phyloP scores from a whole-genome alignment of 1,284 basidiomycete genomes.

The Pulveroboletus ridleyi region DNA sequence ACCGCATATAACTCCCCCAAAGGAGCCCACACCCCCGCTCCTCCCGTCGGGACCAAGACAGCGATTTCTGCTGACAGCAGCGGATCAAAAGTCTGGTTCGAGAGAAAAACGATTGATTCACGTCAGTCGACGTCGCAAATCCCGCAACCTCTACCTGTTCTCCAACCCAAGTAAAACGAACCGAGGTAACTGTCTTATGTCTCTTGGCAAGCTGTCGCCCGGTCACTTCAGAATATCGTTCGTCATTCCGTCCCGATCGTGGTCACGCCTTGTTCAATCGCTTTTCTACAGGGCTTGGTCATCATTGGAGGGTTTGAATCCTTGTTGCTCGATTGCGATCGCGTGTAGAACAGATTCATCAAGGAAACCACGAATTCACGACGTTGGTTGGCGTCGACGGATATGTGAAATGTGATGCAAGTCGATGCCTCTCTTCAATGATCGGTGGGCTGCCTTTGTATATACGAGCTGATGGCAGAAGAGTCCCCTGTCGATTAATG shows the following conservation, averaged over 20 bases:
- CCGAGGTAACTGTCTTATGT: constrained; percentile 4
- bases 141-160: constrained; percentile 86
- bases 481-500: constrained; percentile 98
- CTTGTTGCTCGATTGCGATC: constrained; percentile 94
- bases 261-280: neutral
- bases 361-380: constrained; percentile 94
- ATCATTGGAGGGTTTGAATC: constrained; percentile 99
- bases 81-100: constrained; percentile 93
- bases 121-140: constrained; percentile 94
- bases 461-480: constrained; percentile 97
- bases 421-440: constrained; percentile 23
- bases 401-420: constrained; percentile 80
- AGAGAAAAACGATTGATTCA: constrained; percentile 90
- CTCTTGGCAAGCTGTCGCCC: constrained; percentile 73
- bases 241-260: constrained; percentile 25
- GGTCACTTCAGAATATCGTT: constrained; percentile 88
- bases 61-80: constrained; percentile 94
- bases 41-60: constrained; percentile 75
- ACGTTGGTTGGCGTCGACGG: constrained; percentile 88
- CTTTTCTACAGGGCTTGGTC: constrained; percentile 77
- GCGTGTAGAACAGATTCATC: constrained; percentile 98
- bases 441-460: constrained; percentile 83
- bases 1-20: constrained; percentile 24
- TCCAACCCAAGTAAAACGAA: constrained; percentile 79
- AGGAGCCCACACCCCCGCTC: constrained; percentile 45